Conservation (phyloP, 2,329 filamentous ascomycete genomes). For the Alternaria postmessia region DNA sequence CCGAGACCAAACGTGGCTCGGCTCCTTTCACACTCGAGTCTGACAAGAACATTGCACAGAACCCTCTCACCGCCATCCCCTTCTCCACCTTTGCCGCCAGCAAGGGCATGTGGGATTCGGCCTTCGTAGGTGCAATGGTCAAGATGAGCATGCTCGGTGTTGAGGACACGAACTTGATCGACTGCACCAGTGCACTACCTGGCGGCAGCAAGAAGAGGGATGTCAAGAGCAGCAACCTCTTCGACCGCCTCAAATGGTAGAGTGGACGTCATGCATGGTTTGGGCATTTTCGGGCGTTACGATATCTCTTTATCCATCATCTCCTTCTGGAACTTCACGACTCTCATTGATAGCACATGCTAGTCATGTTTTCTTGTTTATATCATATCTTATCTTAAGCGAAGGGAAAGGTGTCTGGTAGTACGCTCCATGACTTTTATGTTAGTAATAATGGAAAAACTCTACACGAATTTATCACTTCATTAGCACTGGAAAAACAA, state of each 20-base stretch:
- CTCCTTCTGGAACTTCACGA: not conserved
- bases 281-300: not conserved
- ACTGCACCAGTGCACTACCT: slow-evolving; percentile 46
- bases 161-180: slow-evolving; percentile 27
- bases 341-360: slow-evolving; percentile 1
- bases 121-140: slow-evolving; percentile 47
- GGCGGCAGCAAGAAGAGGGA: slow-evolving; percentile 44
- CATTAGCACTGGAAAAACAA: not conserved
- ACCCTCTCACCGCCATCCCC: slow-evolving; percentile 27
- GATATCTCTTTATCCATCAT: not conserved
- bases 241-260: slow-evolving; percentile 36
- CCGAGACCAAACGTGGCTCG: slow-evolving; percentile 38
- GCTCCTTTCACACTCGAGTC: slow-evolving; percentile 42
- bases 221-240: slow-evolving; percentile 38
- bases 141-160: slow-evolving; percentile 51
- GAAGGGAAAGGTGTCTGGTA: not conserved
- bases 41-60: slow-evolving; percentile 40
- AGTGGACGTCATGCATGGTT: not conserved
- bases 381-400: not conserved
- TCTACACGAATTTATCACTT: not conserved
- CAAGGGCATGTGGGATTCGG: slow-evolving; percentile 39
- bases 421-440: not conserved
- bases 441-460: not conserved
- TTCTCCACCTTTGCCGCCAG: slow-evolving; percentile 38
- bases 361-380: slow-evolving; percentile 3